A percentile compares a stretch with the other conserved stretches of the same genome.
phyloP scores from a whole-genome alignment of 208 protist species.

The Leishmania lainsoni region DNA sequence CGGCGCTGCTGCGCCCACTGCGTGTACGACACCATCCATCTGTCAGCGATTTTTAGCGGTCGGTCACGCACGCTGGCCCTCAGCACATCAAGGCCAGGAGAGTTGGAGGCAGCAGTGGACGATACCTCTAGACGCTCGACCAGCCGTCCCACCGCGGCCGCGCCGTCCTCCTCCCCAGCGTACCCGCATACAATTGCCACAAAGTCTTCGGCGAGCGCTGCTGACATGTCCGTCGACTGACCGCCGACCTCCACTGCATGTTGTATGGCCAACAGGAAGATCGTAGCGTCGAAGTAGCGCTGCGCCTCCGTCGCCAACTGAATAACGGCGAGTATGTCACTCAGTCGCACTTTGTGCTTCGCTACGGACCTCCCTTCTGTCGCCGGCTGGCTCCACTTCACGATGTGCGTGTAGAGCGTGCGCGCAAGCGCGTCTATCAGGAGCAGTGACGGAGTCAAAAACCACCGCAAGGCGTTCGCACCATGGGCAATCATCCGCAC shows the following conservation, averaged over 20 bases:
- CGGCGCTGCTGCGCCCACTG: slow-evolving; percentile 21
- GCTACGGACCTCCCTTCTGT: not conserved
- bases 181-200: slow-evolving; percentile 26
- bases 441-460: slow-evolving; percentile 3
- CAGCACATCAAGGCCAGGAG: slow-evolving; percentile 11
- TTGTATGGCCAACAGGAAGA: slow-evolving; percentile 15
- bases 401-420: slow-evolving; percentile 29
- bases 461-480: slow-evolving; percentile 40
- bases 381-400: not conserved
- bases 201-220: slow-evolving; percentile 13
- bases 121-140: not conserved
- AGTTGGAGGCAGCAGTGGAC: not conserved
- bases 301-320: slow-evolving; percentile 18
- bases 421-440: slow-evolving; percentile 47
- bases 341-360: slow-evolving; percentile 18
- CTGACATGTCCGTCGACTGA: not conserved
- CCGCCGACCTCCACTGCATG: slow-evolving; percentile 5
- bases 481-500: slow-evolving; percentile 68
- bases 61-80: slow-evolving; percentile 15
- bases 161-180: slow-evolving; percentile 15
- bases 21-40: slow-evolving; percentile 12
- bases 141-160: slow-evolving; percentile 10
- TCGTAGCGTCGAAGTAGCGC: slow-evolving; percentile 27
- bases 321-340: slow-evolving; percentile 20
- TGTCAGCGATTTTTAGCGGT: slow-evolving; percentile 17